Base-by-base conservation (phyloP, 306 rosid species). In the Acmispon strigosus region DNA sequence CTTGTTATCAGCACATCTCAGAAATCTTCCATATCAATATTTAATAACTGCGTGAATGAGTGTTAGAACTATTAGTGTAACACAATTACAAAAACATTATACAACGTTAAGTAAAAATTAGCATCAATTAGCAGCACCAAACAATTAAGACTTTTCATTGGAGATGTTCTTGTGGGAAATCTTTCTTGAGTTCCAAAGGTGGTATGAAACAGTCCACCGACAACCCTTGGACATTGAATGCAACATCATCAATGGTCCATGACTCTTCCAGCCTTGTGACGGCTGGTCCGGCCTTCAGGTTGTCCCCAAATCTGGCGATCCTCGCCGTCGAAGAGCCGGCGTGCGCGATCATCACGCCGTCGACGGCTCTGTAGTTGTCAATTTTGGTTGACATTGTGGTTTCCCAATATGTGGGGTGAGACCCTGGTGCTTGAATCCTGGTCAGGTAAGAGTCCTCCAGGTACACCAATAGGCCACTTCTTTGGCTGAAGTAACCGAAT, bases 401-500 rank as follows among this genome's bases (percentile, higher is more conserved):
- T 75, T 94, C 98, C 98, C 98, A 94, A 22, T 94, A 94, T 34
- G 78, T 84, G 6, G 97, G 96, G 43, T 87, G 77, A 18, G 87
- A 58, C 10, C 98, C 98, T 53, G 96, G 96, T 13, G 92, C 82
- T 60, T 94, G 98, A 57, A 94, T 90, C 77, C 98, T 84, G 14
- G 96, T 94, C 2, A 94, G 76, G 72, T 88, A 91, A 1, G 98
- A 94, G 68, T 94, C 98, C 66, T 94, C 97, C 2, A 94, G 60
- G 56, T 74, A 37, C 19, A 87, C 95, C 0, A 94, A 69, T 2
- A 94, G 84, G 1, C 98, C 98, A 76, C 86, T 89, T 70, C 86
- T 78, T 75, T 94, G 98, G 80, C 98, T 87, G 69, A 94, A 94
- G 86, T 88, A 87, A 18, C 97, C 98, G 42, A 84, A 87, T n/a